Conservation (phyloP, 148 eudicot species). For the Pharnaceum exiguum region DNA sequence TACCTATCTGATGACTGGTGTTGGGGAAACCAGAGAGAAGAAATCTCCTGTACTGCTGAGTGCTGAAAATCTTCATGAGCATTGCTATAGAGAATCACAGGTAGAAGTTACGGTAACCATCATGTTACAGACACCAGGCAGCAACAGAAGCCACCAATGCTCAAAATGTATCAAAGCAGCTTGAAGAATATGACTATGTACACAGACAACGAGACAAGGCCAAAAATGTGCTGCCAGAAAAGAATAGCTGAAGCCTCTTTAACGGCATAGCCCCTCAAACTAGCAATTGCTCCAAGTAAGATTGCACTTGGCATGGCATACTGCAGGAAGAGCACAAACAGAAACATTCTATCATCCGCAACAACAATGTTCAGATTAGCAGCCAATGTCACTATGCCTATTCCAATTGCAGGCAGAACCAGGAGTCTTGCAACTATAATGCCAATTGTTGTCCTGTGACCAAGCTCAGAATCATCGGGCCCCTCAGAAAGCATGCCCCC, state of each 20-base stretch:
- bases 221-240: conserved; percentile 72
- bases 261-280: conserved; percentile 64
- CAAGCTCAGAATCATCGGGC: conserved; percentile 52
- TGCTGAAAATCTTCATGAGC: neutral
- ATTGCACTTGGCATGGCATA: conserved; percentile 70
- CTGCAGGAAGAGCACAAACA: conserved; percentile 57
- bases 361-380: conserved; percentile 41
- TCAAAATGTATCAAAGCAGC: conserved; percentile 27
- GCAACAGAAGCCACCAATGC: neutral
- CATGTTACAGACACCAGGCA: neutral
- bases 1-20: neutral
- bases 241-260: conserved; percentile 59
- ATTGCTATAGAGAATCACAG: neutral
- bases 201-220: conserved; percentile 52
- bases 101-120: neutral
- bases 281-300: conserved; percentile 64
- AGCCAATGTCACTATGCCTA: conserved; percentile 44
- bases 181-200: conserved; percentile 51
- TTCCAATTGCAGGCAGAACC: conserved; percentile 56
- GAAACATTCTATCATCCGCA: conserved; percentile 48
- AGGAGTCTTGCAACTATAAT: conserved; percentile 46
- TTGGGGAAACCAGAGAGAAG: neutral
- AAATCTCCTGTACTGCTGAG: neutral
- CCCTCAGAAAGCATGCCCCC: conserved; percentile 76
- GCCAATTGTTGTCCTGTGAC: conserved; percentile 49